Evolutionary conservation across 2,329 filamentous ascomycete genomes (phyloP), one percentile per base, ranked within the genome.

Genomic region (Grosmannia clavigera): DNA sequence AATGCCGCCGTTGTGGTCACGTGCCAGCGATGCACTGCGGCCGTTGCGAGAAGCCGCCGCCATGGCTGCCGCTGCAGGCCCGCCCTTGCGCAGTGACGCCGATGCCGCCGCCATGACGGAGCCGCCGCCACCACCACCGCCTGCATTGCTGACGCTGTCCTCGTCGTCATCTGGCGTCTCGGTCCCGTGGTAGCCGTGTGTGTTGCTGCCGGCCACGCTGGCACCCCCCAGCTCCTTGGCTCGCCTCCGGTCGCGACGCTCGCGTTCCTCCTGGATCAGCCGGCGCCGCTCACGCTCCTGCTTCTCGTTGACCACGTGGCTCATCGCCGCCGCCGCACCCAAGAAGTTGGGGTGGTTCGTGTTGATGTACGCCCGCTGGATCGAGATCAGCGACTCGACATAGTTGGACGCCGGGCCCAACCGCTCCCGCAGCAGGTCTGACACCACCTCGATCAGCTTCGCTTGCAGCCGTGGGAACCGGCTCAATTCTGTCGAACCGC

Each of bases 291-390:
- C 92, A 66, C 91, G 87, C 66, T 99, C 94, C 71, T 97, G 91
- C 75, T 94, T 96, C 70, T 88, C 92, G 69, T 84, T 89, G 63
- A 99, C 95, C 55, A 99, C 92, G 55, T 94, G 91, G 66, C 90
- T 92, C 94, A 99, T 99, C 64, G 94, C 94, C 43, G 92, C 92
- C 27, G 94, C 92, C 19, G 94, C 94, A 53, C 94, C 94, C 19
- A 97, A 83, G 77, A 99, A 99, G 74, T 99, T 99, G 56, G 94
- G 94, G 71, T 99, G 94, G 70, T 99, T 99, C 51, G 94, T 99
- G 77, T 99, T 99, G 76, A 99, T 97, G 74, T 99, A 99, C 25
- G 94, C 94, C 66, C 94, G 84, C 74, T 99, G 94, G 62, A 99
- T 99, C 31, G 94, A 88, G 65, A 99, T 99, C 63, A 99, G 80